A percentile compares a stretch with the other conserved stretches of the same genome.
phyloP scores from a whole-genome alignment of 805 yeast genomes.

The Kazachstania bromeliacearum region DNA sequence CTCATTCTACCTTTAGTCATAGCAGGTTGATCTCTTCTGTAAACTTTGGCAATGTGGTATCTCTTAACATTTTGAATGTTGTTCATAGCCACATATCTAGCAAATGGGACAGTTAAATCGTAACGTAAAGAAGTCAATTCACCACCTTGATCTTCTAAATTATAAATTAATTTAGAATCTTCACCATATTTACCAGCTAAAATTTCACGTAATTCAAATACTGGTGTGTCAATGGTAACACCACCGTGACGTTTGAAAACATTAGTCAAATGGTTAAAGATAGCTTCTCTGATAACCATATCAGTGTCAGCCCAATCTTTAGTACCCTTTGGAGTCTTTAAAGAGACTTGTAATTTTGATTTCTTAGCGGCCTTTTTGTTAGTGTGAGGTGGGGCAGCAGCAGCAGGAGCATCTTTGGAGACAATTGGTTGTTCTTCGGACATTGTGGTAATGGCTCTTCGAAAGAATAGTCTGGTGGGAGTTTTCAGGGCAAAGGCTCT shows the following conservation, averaged over 20 bases:
- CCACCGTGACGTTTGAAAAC: conserved; percentile 95
- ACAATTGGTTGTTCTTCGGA: conserved; percentile 9
- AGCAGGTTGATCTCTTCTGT: conserved; percentile 99
- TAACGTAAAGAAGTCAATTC: conserved; percentile 91
- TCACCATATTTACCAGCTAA: conserved; percentile 97
- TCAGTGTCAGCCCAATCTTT: conserved; percentile 98
- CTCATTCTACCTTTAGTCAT: conserved; percentile 99
- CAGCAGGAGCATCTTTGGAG: conserved; percentile 7
- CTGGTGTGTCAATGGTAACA: conserved; percentile 97
- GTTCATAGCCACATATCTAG: conserved; percentile 94
- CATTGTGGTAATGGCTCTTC: conserved; percentile 6
- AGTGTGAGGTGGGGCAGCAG: conserved; percentile 10
- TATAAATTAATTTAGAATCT: conserved; percentile 92
- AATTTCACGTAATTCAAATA: conserved; percentile 90
- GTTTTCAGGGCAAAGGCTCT: conserved; percentile 1
- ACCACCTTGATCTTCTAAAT: conserved; percentile 97
- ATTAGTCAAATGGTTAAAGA: conserved; percentile 61
- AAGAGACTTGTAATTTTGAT: conserved; percentile 53
- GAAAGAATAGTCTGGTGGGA: background rate
- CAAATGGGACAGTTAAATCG: conserved; percentile 97
- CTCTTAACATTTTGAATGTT: conserved; percentile 83
- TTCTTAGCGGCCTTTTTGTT: conserved; percentile 26
- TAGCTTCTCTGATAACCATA: conserved; percentile 87
- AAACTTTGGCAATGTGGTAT: conserved; percentile 95
- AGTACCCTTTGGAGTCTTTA: conserved; percentile 95